These are phyloP conservation scores for Knufia petricola DNA, from an alignment of 2,329 filamentous ascomycete genomes.

Conservation along the genomic window DNA sequence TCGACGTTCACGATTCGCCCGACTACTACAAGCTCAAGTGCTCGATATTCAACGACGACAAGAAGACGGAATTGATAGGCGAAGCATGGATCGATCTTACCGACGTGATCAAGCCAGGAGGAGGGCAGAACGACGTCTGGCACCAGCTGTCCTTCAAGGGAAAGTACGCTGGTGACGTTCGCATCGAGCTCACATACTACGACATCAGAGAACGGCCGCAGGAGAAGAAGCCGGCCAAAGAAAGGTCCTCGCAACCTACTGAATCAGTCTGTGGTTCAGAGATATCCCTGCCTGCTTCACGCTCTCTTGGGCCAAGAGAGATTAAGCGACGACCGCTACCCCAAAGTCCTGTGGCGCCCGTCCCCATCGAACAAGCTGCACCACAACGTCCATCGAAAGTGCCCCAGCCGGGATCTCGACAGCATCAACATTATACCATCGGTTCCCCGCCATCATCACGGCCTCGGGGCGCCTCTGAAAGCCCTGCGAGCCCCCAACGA, in stretches of 20 bases:
- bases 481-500: background rate
- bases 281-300: slow-evolving; percentile 38
- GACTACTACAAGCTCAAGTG: slow-evolving; percentile 95
- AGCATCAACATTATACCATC: background rate
- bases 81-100: slow-evolving; percentile 83
- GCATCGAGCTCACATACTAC: slow-evolving; percentile 94
- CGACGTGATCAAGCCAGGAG: slow-evolving; percentile 70
- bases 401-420: background rate
- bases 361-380: slow-evolving; percentile 1
- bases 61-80: slow-evolving; percentile 92
- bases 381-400: slow-evolving; percentile 16
- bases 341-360: slow-evolving; percentile 52
- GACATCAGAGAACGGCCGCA: slow-evolving; percentile 61
- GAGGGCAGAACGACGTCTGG: slow-evolving; percentile 88
- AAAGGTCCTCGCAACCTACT: slow-evolving; percentile 28
- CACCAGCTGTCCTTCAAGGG: slow-evolving; percentile 77
- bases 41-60: slow-evolving; percentile 96
- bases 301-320: slow-evolving; percentile 37
- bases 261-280: slow-evolving; percentile 16
- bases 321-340: slow-evolving; percentile 80
- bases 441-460: slow-evolving; percentile 12
- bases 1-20: slow-evolving; percentile 88
- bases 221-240: slow-evolving; percentile 44
- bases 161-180: slow-evolving; percentile 91
- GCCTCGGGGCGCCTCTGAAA: slow-evolving; percentile 12